Conservation (phyloP, 495 filamentous ascomycete genomes). For the Aeminium ludgeri region DNA sequence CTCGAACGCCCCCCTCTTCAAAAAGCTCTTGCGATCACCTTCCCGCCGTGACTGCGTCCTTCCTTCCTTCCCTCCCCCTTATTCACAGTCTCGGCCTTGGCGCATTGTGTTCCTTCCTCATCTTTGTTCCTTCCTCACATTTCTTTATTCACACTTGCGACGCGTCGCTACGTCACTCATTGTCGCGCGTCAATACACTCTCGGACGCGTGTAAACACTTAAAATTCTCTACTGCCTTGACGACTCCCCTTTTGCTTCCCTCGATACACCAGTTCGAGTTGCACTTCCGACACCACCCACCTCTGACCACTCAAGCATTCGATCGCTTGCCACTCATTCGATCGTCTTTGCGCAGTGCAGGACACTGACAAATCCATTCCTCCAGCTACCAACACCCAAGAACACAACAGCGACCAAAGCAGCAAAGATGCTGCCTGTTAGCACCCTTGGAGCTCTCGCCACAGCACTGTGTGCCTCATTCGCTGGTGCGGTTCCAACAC, state of each 20-base stretch:
- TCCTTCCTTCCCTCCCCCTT: neutral
- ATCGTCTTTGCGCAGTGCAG: conserved; percentile 5
- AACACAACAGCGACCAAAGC: neutral
- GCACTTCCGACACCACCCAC: neutral
- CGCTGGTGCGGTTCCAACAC: conserved; percentile 3
- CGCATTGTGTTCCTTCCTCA: no score
- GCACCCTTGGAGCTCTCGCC: conserved; percentile 6
- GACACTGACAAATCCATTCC: conserved; percentile 9
- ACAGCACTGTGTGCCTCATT: conserved; percentile 15
- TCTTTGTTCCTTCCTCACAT: neutral
- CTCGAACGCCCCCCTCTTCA: neutral
- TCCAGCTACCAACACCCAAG: conserved; percentile 7
- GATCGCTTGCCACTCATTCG: neutral
- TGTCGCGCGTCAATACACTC: neutral
- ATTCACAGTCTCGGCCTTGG: neutral
- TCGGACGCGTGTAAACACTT: neutral
- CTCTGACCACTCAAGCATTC: neutral
- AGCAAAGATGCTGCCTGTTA: conserved; percentile 9
- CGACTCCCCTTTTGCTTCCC: neutral
- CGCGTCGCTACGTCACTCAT: conserved; percentile 1
- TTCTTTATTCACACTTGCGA: conserved; percentile 1
- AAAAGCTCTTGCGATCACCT: no score
- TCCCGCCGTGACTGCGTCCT: no score
- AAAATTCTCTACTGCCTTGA: neutral
- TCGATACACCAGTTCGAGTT: neutral